Evolutionary conservation across 208 protist genomes (phyloP), one percentile per base, ranked within the genome.

Genomic region (Acanthamoeba quina): DNA sequence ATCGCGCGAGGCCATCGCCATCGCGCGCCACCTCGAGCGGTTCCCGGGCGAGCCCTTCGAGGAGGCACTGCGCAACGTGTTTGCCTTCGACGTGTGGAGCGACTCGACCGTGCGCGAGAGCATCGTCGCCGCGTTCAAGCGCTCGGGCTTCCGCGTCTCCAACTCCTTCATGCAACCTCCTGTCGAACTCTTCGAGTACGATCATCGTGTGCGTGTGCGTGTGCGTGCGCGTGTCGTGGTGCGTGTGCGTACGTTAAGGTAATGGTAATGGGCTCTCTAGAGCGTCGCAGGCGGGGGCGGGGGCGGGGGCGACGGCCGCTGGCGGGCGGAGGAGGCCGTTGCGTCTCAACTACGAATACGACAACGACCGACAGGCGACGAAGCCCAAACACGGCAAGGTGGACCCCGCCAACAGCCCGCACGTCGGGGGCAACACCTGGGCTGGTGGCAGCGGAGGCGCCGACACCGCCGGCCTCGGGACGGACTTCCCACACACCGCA

Each of bases 361-460:
- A 92, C 64, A 92, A 92, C 60, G 52, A 66, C 60, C 17, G 86
- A 24, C 41, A 94, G 90, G 90, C 90, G n/a, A 90, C 62, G 19
- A 49, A 24, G 68, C 94, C 94, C 44, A 99, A 99, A 96, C 98
- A 98, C 93, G 98, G 98, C 89, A 96, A 98, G 95, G 95, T 97
- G 19, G 98, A 99, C 90, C 95, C 95, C 5, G 78, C 62, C 31
- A 96, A 98, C 95, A 96, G 97, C 78, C 97, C 98, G 60, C 98
- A 99, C 95, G 97, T 98, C 92, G 98, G 98, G 24, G 98, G 98
- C 56, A 98, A 98, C 95, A 98, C 96, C 19, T 99, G 97, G 96
- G 98, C 98, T 0, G 98, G 98, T 54, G 98, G 98, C 31, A 95
- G 94, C 7, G 95, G 95, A 26, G 95, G 95, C 19, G 62, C 88